A percentile compares a stretch with the other conserved stretches of the same genome.
Conservation (phyloP, 2,329 filamentous ascomycete species). For the Ophiostoma tasmaniense region DNA sequence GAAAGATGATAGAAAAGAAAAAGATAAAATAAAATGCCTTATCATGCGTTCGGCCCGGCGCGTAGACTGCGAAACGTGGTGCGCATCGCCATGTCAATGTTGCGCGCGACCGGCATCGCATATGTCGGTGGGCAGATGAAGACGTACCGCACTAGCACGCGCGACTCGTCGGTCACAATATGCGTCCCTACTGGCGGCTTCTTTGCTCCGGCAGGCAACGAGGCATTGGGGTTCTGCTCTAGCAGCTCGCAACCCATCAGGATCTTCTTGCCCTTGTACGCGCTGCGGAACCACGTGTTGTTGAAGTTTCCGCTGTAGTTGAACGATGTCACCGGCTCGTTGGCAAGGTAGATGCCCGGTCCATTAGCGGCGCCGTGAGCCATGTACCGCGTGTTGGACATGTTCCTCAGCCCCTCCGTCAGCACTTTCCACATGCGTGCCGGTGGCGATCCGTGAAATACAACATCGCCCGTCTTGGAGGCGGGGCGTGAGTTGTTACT, state of each 20-base stretch:
- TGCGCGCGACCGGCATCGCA: constrained; percentile 18
- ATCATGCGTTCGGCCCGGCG: constrained; percentile 7
- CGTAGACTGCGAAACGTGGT: constrained; percentile 19
- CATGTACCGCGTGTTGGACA: constrained; percentile 20
- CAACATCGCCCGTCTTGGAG: constrained; percentile 14
- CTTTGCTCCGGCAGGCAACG: not conserved
- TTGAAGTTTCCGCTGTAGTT: constrained; percentile 15
- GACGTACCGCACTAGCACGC: constrained; percentile 23
- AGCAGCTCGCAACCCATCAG: constrained; percentile 23
- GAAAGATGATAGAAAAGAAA: not conserved
- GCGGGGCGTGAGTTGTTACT: not conserved
- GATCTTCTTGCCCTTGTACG: constrained; percentile 16
- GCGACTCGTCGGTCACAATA: constrained; percentile 18
- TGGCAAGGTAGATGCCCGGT: constrained; percentile 20
- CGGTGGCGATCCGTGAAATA: constrained; percentile 21
- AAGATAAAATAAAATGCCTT: not conserved
- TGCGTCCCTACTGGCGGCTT: constrained; percentile 14
- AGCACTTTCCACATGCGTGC: constrained; percentile 21
- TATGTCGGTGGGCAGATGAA: constrained; percentile 22
- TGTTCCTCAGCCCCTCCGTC: constrained; percentile 21
- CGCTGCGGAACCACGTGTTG: constrained; percentile 18
- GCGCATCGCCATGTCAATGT: constrained; percentile 20
- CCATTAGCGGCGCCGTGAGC: constrained; percentile 16
- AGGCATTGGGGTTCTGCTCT: constrained; percentile 9
- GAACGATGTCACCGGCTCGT: constrained; percentile 18